phyloP scores from a whole-genome alignment of 331 rosid species.

The Phaseolus coccineus region DNA sequence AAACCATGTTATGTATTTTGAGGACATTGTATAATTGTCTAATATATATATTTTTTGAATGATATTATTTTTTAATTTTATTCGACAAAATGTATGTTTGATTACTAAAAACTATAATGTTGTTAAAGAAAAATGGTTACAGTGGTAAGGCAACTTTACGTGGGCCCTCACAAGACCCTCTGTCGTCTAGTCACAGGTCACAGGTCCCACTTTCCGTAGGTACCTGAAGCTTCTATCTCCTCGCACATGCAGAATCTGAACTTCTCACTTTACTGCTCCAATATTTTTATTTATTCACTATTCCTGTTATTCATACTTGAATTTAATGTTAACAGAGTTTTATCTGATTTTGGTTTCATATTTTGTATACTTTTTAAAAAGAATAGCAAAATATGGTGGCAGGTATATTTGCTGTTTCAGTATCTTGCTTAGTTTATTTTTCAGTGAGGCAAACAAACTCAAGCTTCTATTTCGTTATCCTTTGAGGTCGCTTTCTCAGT shows the following conservation, averaged over 20 bases:
- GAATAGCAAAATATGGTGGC: not conserved
- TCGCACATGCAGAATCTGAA: slow-evolving; percentile 34
- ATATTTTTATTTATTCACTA: not conserved
- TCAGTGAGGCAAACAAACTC: not conserved
- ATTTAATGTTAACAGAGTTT: not conserved
- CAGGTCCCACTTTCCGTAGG: slow-evolving; percentile 33
- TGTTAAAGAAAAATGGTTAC: not conserved
- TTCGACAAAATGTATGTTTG: too few relatives aligned
- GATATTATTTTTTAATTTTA: too few relatives aligned
- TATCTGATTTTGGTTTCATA: not conserved
- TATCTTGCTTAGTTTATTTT: not conserved
- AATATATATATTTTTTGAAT: too few relatives aligned
- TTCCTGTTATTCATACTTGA: not conserved
- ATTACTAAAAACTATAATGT: too few relatives aligned
- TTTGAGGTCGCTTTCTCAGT: slow-evolving; percentile 19
- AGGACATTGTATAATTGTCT: too few relatives aligned
- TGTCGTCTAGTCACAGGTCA: slow-evolving; percentile 23
- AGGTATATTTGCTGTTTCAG: slow-evolving; percentile 17
- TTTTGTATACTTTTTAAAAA: not conserved
- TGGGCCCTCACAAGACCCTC: slow-evolving; percentile 27
- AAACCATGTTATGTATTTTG: too few relatives aligned
- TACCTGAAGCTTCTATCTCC: slow-evolving; percentile 29
- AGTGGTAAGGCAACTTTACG: slow-evolving; percentile 12
- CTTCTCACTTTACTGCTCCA: slow-evolving; percentile 1
- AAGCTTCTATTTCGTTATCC: not conserved